Evolutionary conservation across 768 basidiomycete genomes (phyloP).

Genomic region (Aureoboletus auriporus): DNA sequence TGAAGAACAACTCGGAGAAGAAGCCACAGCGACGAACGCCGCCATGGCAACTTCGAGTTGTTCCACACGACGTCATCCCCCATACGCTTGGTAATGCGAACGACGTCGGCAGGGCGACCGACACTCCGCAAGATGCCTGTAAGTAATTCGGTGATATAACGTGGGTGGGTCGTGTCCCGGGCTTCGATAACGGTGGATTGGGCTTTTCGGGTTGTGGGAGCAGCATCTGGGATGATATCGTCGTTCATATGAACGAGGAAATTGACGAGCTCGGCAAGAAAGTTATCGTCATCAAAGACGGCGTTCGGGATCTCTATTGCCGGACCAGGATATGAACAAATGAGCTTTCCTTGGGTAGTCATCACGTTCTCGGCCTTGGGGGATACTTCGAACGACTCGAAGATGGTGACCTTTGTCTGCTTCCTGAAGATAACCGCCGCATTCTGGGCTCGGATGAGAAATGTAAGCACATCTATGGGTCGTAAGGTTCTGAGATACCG

Average conservation of each 20-base stretch:
- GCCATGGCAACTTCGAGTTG: constrained; percentile 39
- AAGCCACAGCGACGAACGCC: constrained; percentile 50
- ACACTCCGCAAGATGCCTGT: constrained; percentile 43
- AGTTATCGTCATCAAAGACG: constrained; percentile 24
- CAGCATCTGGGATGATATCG: constrained; percentile 31
- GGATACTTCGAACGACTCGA: constrained; percentile 47
- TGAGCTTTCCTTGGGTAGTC: constrained; percentile 37
- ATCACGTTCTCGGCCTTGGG: constrained; percentile 35
- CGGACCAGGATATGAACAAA: constrained; percentile 44
- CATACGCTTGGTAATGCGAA: constrained; percentile 38
- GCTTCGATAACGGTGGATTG: constrained; percentile 31
- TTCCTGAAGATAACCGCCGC: constrained; percentile 41
- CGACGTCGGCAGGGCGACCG: constrained; percentile 26
- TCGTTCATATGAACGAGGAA: constrained; percentile 36
- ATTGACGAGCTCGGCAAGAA: constrained; percentile 32
- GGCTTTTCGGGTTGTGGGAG: constrained; percentile 37
- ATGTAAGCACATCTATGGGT: constrained; percentile 32
- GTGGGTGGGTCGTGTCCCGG: constrained; percentile 40
- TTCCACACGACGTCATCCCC: constrained; percentile 46
- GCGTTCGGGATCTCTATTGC: constrained; percentile 35
- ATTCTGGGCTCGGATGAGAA: constrained; percentile 45
- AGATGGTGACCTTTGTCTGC: constrained; percentile 23
- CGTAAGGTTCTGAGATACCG: background rate
- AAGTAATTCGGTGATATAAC: constrained; percentile 47
- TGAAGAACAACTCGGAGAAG: constrained; percentile 44